Base-by-base conservation (phyloP, 352 stramenopile genomes). In the Elongisporangium undulatum region DNA sequence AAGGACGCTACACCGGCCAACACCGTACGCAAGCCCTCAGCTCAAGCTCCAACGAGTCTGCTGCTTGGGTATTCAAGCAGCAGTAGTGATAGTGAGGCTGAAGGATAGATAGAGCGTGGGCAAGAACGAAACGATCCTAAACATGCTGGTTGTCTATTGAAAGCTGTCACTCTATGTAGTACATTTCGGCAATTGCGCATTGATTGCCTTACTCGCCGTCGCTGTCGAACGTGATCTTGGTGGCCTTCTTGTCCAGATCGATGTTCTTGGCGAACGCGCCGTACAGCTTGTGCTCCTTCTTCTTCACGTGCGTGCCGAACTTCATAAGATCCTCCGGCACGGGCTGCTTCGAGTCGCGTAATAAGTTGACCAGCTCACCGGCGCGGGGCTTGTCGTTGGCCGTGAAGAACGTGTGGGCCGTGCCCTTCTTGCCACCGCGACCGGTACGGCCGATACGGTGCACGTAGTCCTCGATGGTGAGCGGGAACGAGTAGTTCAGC, bases 251-350 rank as follows among this genome's bases (percentile, higher is more conserved):
- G 61, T 59, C 82, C 70, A 96, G 91, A 68, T 97, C 90, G 45
- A 96, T 90, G 61, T 95, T 89, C 71, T 97, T 98, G 41, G 93
- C 92, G 51, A 98, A 98, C 53, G 95, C 97, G 52, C 97, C 97
- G 69, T 99, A 99, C 19, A 99, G 72, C 69, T 99, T 99, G 89
- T 99, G 96, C 74, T 99, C 95, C 90, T 99, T 99, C 85, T 99
- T 99, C 82, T 99, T 99, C 53, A 99, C 98, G 34, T 98, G 97
- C 61, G 96, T 99, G 62, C 97, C 97, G 75, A 99, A 99, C 70
- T 98, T 98, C 68, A 97, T 92, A 38, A 99, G 77, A 51, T 96
- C 96, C 23, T 94, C 83, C 3, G 97, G 97, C 59, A 99, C 89
- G 22, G 82, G 58, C 69, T 98, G 93, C 56, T 97, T 97, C 53